Base-by-base conservation (phyloP, 2,329 filamentous ascomycete species). In the Cladophialophora carrionii region DNA sequence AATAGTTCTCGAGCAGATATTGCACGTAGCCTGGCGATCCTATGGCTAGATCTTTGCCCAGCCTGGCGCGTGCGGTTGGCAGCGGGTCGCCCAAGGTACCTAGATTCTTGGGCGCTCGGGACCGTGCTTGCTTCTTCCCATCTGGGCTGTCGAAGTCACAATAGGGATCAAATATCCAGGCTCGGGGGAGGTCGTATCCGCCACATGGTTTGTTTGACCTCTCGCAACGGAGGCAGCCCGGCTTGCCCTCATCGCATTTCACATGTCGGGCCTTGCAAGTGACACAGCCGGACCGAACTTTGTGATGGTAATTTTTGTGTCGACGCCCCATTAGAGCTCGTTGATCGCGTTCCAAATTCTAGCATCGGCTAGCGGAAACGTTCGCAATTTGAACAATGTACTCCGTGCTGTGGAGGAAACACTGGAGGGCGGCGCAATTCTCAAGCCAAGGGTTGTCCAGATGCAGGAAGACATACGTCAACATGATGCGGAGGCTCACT, bases 81-180 rank as follows among this genome's bases (percentile, higher is more conserved):
- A 4, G 37, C 37, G 14, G 17, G 37, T 41, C 14, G 37, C 37
- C 37, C 37, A 41, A 2, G 17, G 37, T 41, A 41, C n/a, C n/a
- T n/a, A n/a, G n/a, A n/a, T 41, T 41, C 37, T n/a, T 41, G 17
- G 37, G 1, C 5, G 17, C 37, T n/a, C 4, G 37, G 14, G 4
- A 41, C 17, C 17, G 14, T 41, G 17, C 37, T 41, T 41, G 14
- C 17, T 14, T n/a, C 17, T 41, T 8, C 7, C 37, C 17, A 41
- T 41, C 37, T 14, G 17, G 17, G 37, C 37, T 41, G 37, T 41
- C 17, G 37, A 7, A 4, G 17, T 41, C 37, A n/a, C 37, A 7
- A n/a, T 41, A 41, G 37, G 37, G 37, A n/a, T 41, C 37, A 41
- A 41, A 41, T 41, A 41, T 41, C 37, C 37, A 41, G 37, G 37